Evolutionary conservation across 257 asterid species (phyloP).

Genomic region (Coffea canephora): DNA sequence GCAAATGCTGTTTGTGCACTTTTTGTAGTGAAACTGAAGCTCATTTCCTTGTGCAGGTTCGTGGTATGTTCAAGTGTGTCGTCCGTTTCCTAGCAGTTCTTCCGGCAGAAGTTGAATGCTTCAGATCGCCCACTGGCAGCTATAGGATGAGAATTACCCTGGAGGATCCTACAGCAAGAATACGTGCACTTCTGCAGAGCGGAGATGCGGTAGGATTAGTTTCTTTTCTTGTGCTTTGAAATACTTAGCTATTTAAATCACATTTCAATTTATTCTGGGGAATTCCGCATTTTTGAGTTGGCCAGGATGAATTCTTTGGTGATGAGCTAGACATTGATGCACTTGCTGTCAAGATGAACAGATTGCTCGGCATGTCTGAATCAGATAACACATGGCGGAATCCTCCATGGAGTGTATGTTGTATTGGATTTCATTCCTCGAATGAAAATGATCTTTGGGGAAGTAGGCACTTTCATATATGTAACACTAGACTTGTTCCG

Average conservation of each 20-base stretch:
- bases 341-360: constrained; percentile 9
- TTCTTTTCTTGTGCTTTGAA: background rate
- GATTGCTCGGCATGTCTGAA: background rate
- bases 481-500: background rate
- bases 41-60: background rate
- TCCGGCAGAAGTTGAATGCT: constrained; percentile 1
- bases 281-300: background rate
- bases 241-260: background rate
- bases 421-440: constrained; percentile 4
- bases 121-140: background rate
- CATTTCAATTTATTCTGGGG: background rate
- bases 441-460: constrained; percentile 6
- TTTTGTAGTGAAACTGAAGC: too few species aligned
- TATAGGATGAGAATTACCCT: background rate
- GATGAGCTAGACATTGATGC: background rate
- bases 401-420: constrained; percentile 8
- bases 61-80: constrained; percentile 7
- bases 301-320: constrained; percentile 12
- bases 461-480: constrained; percentile 5
- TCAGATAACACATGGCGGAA: background rate
- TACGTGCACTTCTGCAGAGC: constrained; percentile 2
- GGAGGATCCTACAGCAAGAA: constrained; percentile 14
- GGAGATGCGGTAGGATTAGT: constrained; percentile 2
- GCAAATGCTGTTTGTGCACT: background rate
- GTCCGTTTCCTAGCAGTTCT: constrained; percentile 1